A percentile compares a stretch with the other conserved stretches of the same genome.
phyloP scores from a whole-genome alignment of 2,329 filamentous ascomycete species.

The Fusarium sp. region DNA sequence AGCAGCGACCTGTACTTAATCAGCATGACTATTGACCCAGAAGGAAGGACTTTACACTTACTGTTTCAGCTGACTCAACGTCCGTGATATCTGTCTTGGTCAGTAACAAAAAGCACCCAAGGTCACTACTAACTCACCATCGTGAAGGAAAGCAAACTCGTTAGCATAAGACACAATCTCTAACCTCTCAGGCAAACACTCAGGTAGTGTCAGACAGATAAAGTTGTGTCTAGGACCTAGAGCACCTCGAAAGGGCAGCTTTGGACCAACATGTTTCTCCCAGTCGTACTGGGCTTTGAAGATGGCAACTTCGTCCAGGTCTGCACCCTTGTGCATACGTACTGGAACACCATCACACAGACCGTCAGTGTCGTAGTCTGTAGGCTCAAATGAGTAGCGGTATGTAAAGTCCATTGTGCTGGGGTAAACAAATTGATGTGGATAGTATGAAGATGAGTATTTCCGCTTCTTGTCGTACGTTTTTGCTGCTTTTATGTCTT shows the following conservation, averaged over 20 bases:
- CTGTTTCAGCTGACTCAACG: background rate
- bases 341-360: constrained; percentile 5
- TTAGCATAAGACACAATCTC: background rate
- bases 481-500: background rate
- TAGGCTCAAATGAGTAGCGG: constrained; percentile 1
- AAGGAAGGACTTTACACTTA: background rate
- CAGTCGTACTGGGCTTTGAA: constrained; percentile 3
- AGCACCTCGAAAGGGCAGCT: background rate
- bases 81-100: background rate
- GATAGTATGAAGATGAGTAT: background rate
- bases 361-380: constrained; percentile 2
- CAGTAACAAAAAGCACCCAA: background rate
- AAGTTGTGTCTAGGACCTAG: background rate
- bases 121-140: background rate
- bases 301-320: constrained; percentile 1
- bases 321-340: background rate
- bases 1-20: background rate
- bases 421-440: background rate
- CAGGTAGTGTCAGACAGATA: background rate
- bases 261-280: constrained; percentile 1
- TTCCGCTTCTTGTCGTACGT: background rate
- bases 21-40: background rate
- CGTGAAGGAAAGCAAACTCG: background rate
- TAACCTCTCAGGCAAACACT: background rate
- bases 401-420: constrained; percentile 7